Base-by-base conservation (phyloP, 2,329 filamentous ascomycete genomes). In the Allantophomopsis lycopodina region DNA sequence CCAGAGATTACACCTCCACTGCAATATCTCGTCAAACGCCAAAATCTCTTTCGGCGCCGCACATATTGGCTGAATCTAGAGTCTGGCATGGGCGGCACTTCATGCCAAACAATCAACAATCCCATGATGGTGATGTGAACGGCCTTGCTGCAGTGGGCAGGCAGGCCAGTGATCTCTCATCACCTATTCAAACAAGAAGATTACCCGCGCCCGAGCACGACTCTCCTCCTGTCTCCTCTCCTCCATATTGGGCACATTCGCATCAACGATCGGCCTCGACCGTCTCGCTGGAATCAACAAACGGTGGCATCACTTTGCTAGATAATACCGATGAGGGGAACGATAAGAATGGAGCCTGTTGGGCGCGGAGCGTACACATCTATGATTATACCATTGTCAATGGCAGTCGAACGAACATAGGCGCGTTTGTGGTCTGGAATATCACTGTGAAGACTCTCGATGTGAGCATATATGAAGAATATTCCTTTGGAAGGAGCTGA, bases 401-500 rank as follows among this genome's bases (percentile, higher is more conserved):
- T 44, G 53, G 49, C 6, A 52, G 43, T 34, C 41, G 44, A 20
- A 56, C 51, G 1, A 45, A 46, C 13, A 55, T 57, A 37, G 89
- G 89, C n/a, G 83, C 88, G 2, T 98, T 96, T 62, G 85, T 95
- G 2, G 87, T 94, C 7, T 98, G 85, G 84, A 91, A 86, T 55
- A 87, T 91, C 52, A 76, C 71, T 36, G 84, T 98, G 35, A 79
- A 91, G 57, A 95, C 87, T 3, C 64, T 96, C 38, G 81, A 77
- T 59, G 86, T 88, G 56, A 28, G 23, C 11, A 28, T 8, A 28
- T 8, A 28, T 8, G 20, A 28, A 8, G 23, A 28, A 8, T 10
- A 28, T 12, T 3, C 23, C 11, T 8, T 3, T 10, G 8, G 23
- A 10, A 10, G 11, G 10, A 10, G 23, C 23, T 28, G 8, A 28